phyloP scores from a whole-genome alignment of 2,329 filamentous ascomycete species.

The Penicillium thymicola region DNA sequence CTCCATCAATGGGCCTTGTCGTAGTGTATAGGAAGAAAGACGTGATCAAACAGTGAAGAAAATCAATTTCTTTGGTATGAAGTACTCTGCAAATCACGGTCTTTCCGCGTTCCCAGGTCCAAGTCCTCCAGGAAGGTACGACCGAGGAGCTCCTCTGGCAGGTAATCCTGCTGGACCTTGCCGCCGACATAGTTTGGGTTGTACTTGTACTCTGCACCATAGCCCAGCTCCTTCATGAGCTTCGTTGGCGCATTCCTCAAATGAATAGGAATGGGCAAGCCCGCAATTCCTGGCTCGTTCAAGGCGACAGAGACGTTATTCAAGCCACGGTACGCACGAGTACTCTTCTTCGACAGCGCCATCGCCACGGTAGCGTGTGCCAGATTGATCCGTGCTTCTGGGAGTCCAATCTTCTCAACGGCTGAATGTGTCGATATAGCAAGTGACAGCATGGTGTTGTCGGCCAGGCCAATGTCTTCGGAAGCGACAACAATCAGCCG shows the following conservation, averaged over 20 bases:
- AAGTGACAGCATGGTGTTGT: slow-evolving; percentile 76
- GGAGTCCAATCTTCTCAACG: slow-evolving; percentile 89
- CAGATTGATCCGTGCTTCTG: slow-evolving; percentile 88
- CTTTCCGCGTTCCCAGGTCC: slow-evolving; percentile 75
- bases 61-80: neutral
- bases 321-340: slow-evolving; percentile 76
- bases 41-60: neutral
- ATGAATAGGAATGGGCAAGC: slow-evolving; percentile 79
- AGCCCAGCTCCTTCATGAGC: slow-evolving; percentile 89
- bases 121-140: slow-evolving; percentile 73
- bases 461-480: slow-evolving; percentile 88
- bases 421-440: slow-evolving; percentile 85
- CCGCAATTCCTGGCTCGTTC: slow-evolving; percentile 76
- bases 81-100: slow-evolving; percentile 57
- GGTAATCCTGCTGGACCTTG: slow-evolving; percentile 78
- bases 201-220: slow-evolving; percentile 92
- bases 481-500: slow-evolving; percentile 93
- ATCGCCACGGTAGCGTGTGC: slow-evolving; percentile 84
- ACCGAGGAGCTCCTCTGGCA: slow-evolving; percentile 73
- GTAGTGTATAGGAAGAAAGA: neutral
- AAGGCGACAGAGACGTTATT: slow-evolving; percentile 77
- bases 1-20: neutral
- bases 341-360: slow-evolving; percentile 78
- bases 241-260: slow-evolving; percentile 87
- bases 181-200: slow-evolving; percentile 87